Base-by-base conservation (phyloP, 2,329 filamentous ascomycete species). In the Fusarium protoensiforme region DNA sequence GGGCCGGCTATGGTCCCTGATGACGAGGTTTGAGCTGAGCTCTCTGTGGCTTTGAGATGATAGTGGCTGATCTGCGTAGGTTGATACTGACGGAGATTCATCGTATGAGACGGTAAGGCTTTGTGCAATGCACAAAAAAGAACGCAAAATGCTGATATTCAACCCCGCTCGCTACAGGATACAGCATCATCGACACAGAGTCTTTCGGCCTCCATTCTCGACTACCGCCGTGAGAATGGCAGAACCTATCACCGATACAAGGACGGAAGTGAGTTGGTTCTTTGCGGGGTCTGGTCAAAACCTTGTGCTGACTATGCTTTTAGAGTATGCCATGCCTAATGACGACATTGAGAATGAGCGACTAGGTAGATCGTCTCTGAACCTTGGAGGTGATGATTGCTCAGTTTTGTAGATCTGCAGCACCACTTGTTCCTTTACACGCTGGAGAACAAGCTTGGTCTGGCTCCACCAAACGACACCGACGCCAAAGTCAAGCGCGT, bases 241-340 rank as follows among this genome's bases (percentile, higher is more conserved):
- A 66, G 68, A 41, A 69, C 68, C 0, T 69, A 71, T 10, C 68
- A 69, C 16, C 0, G 58, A 6, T 69, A 61, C 13, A 61, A 41
- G 18, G 67, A 71, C 16, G 67, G 67, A 60, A 71, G 67, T 69
- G 0, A 43, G 68, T n/a, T n/a, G n/a, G n/a, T 31, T 20, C 4
- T 24, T 9, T 13, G 1, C 33, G 7, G 5, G 1, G 6, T 7
- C 3, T 24, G 8, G 18, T 29, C 7, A 18, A 4, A 18, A 31
- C 10, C 6, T 16, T 7, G 9, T 18, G 0, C 16, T 2, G 4
- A 48, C 18, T 0, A n/a, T 5, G 6, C 33, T 18, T 8, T 31
- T 4, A 67, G 65, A 67, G 41, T 67, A 67, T 11, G 33, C 43
- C 16, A 48, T 64, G 53, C 65, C 65, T 4, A 67, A 67, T 10